Evolutionary conservation across 768 basidiomycete species (phyloP), one percentile per base, ranked within the genome.

Genomic region (Xerocomellus intermedius): DNA sequence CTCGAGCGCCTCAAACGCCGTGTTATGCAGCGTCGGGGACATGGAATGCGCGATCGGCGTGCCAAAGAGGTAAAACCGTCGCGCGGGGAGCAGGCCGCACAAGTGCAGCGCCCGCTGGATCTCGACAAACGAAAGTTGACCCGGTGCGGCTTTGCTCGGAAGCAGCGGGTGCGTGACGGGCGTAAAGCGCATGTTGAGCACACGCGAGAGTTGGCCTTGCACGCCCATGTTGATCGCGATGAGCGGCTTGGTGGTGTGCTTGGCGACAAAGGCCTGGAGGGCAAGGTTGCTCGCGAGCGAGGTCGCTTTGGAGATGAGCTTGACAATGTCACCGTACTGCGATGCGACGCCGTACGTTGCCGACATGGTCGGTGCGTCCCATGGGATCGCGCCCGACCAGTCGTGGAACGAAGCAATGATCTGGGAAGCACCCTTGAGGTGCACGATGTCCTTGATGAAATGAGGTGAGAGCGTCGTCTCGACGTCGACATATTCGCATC

Each of bases 401-500:
- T 99, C 94, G 67, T 98, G 96, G 86, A 88, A 97, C 7, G 94
- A 97, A 0, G 93, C 90, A 54, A 99, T 86, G 64, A 98, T 82
- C 60, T 86, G 79, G 0, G 94, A 89, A 38, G 73, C 64, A 0
- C 91, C 85, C 69, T 94, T 96, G 50, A 74, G 76, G 13, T 75
- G 63, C 26, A 77, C 70, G 42, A 98, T 73, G 3, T 81, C 78
- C 30, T 77, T 77, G 54, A 95, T 82, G 46, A 77, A 65, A 46
- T 81, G 77, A 58, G 83, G 78, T 0, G 90, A 82, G 73, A 87
- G 85, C 0, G 85, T 81, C 52, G 91, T 83, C 72, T 99, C 96
- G 46, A 97, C 81, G 62, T 98, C 97, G 59, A 98, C 71, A 69
- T 94, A 99, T 71, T 98, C 97, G 54, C 92, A 86, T 8, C 89